phyloP scores from a whole-genome alignment of 495 filamentous ascomycete species.

The Beverwykella pulmonaria region DNA sequence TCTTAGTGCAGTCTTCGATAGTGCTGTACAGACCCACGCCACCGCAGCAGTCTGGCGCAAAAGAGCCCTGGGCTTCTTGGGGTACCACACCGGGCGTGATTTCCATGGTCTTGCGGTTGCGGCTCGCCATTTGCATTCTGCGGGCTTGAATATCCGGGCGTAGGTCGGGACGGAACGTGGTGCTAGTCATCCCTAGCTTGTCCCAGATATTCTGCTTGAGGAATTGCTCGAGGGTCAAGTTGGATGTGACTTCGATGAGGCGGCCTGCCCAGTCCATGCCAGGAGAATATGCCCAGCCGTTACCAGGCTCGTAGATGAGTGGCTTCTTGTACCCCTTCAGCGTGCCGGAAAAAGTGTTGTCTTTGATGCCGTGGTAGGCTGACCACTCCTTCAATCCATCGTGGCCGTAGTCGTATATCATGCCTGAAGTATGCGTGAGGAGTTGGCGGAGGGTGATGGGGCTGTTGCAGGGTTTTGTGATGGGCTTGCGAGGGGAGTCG shows the following conservation, averaged over 20 bases:
- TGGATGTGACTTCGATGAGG: slow-evolving; percentile 21
- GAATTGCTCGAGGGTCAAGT: slow-evolving; percentile 46
- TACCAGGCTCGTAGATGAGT: slow-evolving; percentile 44
- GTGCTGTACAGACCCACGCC: slow-evolving; percentile 58
- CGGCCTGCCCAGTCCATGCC: slow-evolving; percentile 40
- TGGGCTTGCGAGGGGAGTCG: slow-evolving; percentile 29
- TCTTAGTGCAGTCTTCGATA: slow-evolving; percentile 53
- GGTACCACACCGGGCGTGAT: slow-evolving; percentile 11
- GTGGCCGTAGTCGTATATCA: slow-evolving; percentile 27
- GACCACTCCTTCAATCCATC: slow-evolving; percentile 26
- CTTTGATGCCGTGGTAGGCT: slow-evolving; percentile 16
- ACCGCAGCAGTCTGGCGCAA: slow-evolving; percentile 49
- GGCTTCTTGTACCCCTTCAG: slow-evolving; percentile 29
- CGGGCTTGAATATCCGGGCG: slow-evolving; percentile 42
- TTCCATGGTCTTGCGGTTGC: slow-evolving; percentile 38
- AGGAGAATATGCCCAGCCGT: slow-evolving; percentile 39
- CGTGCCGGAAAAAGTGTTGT: slow-evolving; percentile 18
- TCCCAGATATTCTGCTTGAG: slow-evolving; percentile 53
- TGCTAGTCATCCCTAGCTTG: slow-evolving; percentile 49
- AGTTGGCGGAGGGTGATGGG: slow-evolving; percentile 43
- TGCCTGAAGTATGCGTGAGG: slow-evolving; percentile 24
- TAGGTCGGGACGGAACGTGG: slow-evolving; percentile 49
- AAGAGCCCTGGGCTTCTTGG: slow-evolving; percentile 16
- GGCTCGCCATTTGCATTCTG: slow-evolving; percentile 37
- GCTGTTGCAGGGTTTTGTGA: slow-evolving; percentile 33